Base-by-base conservation (phyloP, 768 basidiomycete genomes). In the Kwoniella dejecticola region DNA sequence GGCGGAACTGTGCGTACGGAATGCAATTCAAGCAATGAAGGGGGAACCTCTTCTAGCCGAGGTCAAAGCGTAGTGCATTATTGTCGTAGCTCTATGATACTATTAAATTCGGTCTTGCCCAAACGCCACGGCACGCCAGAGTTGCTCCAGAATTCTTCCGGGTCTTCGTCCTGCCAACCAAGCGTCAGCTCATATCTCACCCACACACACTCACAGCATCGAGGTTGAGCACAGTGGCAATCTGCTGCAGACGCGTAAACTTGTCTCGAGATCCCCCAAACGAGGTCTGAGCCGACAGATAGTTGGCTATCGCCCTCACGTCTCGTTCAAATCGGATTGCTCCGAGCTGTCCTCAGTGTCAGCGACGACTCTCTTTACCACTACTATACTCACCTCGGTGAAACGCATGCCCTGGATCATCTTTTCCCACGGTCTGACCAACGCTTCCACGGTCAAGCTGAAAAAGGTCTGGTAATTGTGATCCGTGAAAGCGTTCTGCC, bases 401-500 rank as follows among this genome's bases (percentile, higher is more conserved):
- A 89, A 97, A 79, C 85, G 88, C 71, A 95, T 83, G 0, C 85
- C 83, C 68, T 87, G 82, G 21, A 93, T 82, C 68, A 87, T 85
- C 77, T 90, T 95, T 80, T 99, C 96, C 93, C 93, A 97, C 44
- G 93, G 94, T 47, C 90, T 84, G n/a, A 96, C 85, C 19, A 98
- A 81, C 6, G 90, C 85, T 72, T 95, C 93, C 15, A 98, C 83
- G 0, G 87, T 87, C 36, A 95, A 83, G 8, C 86, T 85, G 73
- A 94, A 95, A 80, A 98, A 87, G 23, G 87, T 75, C 10, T 89
- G 87, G 74, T 89, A 96, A 77, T 97, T 98, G 47, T 80, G 83
- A 59, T 95, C 91, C 0, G 92, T 95, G 75, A 96, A 88, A 0
- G 85, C 82, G 46, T 90, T 90, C 92, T 96, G 68, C n/a, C n/a